A percentile compares a stretch with the other conserved stretches of the same genome.
Evolutionary conservation across 2,329 filamentous ascomycete species (phyloP).

Genomic region (Stagonosporopsis vannaccii): DNA sequence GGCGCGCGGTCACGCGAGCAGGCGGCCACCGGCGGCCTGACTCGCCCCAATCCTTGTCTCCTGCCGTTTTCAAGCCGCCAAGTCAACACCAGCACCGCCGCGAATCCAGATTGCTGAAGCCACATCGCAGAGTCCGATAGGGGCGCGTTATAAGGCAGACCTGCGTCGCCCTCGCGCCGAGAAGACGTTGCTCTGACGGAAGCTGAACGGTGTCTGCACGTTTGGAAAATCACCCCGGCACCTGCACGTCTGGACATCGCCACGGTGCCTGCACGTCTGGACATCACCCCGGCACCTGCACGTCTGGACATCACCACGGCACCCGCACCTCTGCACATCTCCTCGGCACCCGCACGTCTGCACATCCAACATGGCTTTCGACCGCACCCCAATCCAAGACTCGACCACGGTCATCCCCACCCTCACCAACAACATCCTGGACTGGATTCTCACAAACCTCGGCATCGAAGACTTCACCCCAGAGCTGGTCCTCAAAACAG

Average conservation of each 20-base stretch:
- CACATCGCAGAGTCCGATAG: slow-evolving; percentile 18
- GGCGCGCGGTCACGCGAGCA: slow-evolving; percentile 33
- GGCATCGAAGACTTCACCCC: slow-evolving; percentile 23
- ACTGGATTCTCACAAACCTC: not conserved
- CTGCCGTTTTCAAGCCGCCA: slow-evolving; percentile 21
- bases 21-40: slow-evolving; percentile 29
- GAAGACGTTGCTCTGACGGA: not conserved
- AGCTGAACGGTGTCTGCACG: not conserved
- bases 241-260: not conserved
- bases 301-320: not conserved
- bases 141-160: slow-evolving; percentile 4
- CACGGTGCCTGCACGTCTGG: not conserved
- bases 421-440: slow-evolving; percentile 1
- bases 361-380: slow-evolving; percentile 2
- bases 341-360: not conserved
- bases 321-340: not conserved
- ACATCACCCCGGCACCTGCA: not conserved
- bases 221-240: no score
- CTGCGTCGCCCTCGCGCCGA: not conserved
- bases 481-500: slow-evolving; percentile 23
- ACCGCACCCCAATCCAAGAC: not conserved
- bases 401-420: not conserved
- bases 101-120: slow-evolving; percentile 16
- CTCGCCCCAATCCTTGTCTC: slow-evolving; percentile 26
- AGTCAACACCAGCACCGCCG: slow-evolving; percentile 20